Evolutionary conservation across 176 grass and related monocot species (phyloP).

Genomic region (Juncus effusus): DNA sequence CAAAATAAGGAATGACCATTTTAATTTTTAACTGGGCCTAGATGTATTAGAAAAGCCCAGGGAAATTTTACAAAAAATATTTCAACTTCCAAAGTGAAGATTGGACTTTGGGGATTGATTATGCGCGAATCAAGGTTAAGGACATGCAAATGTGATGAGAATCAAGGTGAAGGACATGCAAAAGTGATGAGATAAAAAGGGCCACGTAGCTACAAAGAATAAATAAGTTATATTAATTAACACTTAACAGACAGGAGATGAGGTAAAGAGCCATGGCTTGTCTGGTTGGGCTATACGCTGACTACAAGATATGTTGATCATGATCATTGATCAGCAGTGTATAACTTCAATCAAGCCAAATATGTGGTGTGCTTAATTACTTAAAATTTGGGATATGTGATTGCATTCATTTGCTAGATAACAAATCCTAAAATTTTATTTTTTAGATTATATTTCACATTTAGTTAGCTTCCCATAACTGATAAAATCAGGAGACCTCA

Average conservation of each 20-base stretch:
- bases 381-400: too few relatives aligned
- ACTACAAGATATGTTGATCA: not conserved
- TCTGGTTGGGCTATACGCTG: not conserved
- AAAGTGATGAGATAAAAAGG: not conserved
- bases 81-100: not conserved
- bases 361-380: too few relatives aligned
- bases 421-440: too few relatives aligned
- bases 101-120: not conserved
- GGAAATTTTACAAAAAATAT: not conserved
- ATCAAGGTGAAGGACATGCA: not conserved
- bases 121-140: not conserved
- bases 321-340: too few relatives aligned
- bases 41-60: too few relatives aligned
- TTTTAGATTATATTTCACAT: too few relatives aligned
- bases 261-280: not conserved
- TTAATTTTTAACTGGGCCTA: too few relatives aligned
- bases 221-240: not conserved
- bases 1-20: too few relatives aligned
- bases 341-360: too few relatives aligned
- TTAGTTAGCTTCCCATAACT: too few relatives aligned
- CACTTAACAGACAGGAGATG: not conserved
- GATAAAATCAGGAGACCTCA: too few relatives aligned
- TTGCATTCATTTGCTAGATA: too few relatives aligned
- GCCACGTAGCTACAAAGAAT: slow-evolving; percentile 2
- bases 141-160: not conserved